Conservation (phyloP, 2,329 filamentous ascomycete genomes). For the Juglanconis sp. region DNA sequence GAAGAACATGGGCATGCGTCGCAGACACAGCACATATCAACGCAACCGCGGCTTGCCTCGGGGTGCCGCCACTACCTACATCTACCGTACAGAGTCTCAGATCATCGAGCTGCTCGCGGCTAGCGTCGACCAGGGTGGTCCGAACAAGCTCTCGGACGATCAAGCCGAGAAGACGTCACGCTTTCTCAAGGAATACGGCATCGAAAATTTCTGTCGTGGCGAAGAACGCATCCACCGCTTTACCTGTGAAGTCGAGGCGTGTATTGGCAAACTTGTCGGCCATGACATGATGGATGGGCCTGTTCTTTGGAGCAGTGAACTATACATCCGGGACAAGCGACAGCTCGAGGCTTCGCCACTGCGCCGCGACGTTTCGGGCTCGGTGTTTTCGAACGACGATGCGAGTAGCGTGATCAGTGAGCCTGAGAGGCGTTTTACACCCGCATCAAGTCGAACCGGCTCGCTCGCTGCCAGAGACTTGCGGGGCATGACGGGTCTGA, state of each 20-base stretch:
- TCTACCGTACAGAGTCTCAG: conserved; percentile 79
- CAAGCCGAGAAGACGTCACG: conserved; percentile 80
- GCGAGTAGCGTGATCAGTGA: conserved; percentile 53
- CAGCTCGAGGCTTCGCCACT: conserved; percentile 47
- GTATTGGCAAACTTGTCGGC: conserved; percentile 79
- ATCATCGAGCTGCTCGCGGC: conserved; percentile 85
- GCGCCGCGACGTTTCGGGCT: conserved; percentile 44
- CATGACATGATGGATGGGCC: conserved; percentile 81
- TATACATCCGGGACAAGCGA: conserved; percentile 76
- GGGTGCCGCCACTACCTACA: conserved; percentile 54
- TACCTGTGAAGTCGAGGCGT: conserved; percentile 83
- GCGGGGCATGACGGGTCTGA: conserved; percentile 56
- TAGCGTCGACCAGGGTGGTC: conserved; percentile 77
- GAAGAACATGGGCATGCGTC: conserved; percentile 79
- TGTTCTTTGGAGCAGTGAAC: conserved; percentile 86
- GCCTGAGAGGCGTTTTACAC: conserved; percentile 46
- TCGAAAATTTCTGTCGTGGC: conserved; percentile 91
- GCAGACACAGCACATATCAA: conserved; percentile 52
- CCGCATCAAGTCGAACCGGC: conserved; percentile 41
- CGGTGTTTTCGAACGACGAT: conserved; percentile 48
- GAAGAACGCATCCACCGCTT: conserved; percentile 95
- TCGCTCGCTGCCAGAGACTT: conserved; percentile 54
- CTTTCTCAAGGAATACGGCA: conserved; percentile 77
- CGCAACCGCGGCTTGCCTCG: conserved; percentile 41
- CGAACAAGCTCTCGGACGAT: conserved; percentile 94